These are phyloP conservation scores for Saraca asoca DNA, from an alignment of 331 rosid genomes.

Conservation along the genomic window DNA sequence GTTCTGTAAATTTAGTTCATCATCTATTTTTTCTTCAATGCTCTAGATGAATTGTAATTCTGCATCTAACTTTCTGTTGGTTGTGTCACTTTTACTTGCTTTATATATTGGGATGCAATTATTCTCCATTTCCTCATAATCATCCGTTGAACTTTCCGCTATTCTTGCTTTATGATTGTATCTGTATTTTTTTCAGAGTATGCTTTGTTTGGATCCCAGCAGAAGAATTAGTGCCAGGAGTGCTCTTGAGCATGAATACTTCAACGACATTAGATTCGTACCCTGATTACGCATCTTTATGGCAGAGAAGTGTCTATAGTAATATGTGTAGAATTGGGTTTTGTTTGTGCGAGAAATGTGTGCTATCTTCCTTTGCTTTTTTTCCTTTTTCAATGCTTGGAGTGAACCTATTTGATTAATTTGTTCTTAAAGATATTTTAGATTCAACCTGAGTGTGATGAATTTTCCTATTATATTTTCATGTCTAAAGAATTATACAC, in stretches of 20 bases:
- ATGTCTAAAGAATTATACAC: slow-evolving; percentile 9
- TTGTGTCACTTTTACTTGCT: not conserved
- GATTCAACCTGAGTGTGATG: slow-evolving; percentile 39
- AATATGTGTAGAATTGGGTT: slow-evolving; percentile 60
- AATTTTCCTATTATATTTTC: slow-evolving; percentile 25
- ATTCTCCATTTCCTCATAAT: not conserved
- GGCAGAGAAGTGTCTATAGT: slow-evolving; percentile 57
- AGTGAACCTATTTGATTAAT: slow-evolving; percentile 28
- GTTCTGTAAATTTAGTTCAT: no score
- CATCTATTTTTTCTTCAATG: no score
- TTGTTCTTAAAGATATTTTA: slow-evolving; percentile 30
- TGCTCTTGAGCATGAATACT: slow-evolving; percentile 87
- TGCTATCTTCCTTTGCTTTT: slow-evolving; percentile 33
- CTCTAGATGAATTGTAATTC: no score
- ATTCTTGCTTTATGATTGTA: not conserved
- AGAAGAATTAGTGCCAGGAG: slow-evolving; percentile 77
- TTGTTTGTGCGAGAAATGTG: slow-evolving; percentile 61
- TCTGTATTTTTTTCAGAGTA: slow-evolving; percentile 53
- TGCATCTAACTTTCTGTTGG: no score
- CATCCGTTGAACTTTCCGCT: no score
- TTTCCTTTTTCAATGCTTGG: slow-evolving; percentile 19
- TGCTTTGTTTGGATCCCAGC: slow-evolving; percentile 87
- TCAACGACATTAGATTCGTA: slow-evolving; percentile 74
- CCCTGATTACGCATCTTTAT: slow-evolving; percentile 48
- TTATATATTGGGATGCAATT: slow-evolving; percentile 7